Conservation (phyloP, 2,329 filamentous ascomycete genomes). For the Talaromyces sp. region DNA sequence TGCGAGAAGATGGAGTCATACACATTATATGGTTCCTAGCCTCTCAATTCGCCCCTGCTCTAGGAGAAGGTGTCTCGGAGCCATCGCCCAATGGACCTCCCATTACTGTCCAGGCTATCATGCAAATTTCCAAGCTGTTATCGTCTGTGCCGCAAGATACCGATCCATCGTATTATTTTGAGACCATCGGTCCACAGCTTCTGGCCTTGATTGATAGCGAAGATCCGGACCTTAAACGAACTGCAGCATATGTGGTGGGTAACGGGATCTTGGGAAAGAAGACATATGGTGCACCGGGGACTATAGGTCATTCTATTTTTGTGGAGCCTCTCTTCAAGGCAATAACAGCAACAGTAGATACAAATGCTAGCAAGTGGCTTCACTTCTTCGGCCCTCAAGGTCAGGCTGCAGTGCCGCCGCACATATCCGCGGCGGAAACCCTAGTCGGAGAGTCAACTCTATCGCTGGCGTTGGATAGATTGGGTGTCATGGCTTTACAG, state of each 20-base stretch:
- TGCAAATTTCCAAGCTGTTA: conserved; percentile 40
- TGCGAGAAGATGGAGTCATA: conserved; percentile 38
- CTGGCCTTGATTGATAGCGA: conserved; percentile 37
- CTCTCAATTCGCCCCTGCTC: conserved; percentile 37
- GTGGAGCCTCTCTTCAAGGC: conserved; percentile 37
- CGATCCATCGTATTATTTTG: conserved; percentile 33
- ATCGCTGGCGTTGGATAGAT: conserved; percentile 29
- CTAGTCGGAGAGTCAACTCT: conserved; percentile 25
- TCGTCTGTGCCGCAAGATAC: conserved; percentile 39
- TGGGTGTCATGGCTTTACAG: conserved; percentile 34
- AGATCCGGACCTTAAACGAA: conserved; percentile 36
- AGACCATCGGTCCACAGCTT: conserved; percentile 36
- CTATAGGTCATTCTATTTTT: conserved; percentile 39
- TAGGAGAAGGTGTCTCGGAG: conserved; percentile 31
- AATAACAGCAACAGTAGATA: conserved; percentile 30
- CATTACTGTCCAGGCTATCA: conserved; percentile 41
- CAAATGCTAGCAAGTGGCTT: conserved; percentile 26
- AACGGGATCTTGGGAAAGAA: conserved; percentile 41
- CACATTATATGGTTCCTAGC: conserved; percentile 41
- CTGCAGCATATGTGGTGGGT: conserved; percentile 40
- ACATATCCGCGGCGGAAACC: conserved; percentile 4
- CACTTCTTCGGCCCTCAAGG: conserved; percentile 17
- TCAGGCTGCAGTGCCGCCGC: conserved; percentile 2
- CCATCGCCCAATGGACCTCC: conserved; percentile 31
- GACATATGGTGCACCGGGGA: conserved; percentile 35